phyloP scores from a whole-genome alignment of 2,329 filamentous ascomycete species.

The Metarhizium sp. region DNA sequence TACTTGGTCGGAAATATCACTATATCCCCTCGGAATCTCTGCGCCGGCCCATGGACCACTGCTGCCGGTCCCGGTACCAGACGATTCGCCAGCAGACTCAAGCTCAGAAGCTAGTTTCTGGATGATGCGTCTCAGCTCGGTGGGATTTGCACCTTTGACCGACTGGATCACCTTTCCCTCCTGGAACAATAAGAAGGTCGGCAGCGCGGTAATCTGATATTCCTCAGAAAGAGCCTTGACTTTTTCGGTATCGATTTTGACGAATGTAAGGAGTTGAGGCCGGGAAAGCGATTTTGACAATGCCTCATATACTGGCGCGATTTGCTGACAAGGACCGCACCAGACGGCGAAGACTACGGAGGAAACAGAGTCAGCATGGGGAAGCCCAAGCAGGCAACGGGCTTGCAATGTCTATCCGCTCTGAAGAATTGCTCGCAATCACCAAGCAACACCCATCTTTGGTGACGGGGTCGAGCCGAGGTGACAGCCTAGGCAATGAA shows the following conservation, averaged over 20 bases:
- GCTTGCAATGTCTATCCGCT: too few relatives aligned
- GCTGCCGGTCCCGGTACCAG: constrained; percentile 26
- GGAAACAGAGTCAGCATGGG: background rate
- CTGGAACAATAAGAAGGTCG: constrained; percentile 87
- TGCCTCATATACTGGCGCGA: constrained; percentile 74
- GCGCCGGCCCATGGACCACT: constrained; percentile 61
- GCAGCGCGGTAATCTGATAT: constrained; percentile 68
- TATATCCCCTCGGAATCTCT: constrained; percentile 68
- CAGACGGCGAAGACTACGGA: constrained; percentile 73
- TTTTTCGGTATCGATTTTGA: constrained; percentile 75
- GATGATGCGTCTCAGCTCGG: constrained; percentile 60
- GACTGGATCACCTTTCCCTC: constrained; percentile 58
- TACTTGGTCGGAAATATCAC: constrained; percentile 72
- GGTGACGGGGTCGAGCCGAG: constrained; percentile 6
- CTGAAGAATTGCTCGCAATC: too few relatives aligned
- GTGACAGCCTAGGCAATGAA: background rate
- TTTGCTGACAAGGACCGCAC: constrained; percentile 75
- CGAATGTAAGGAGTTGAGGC: constrained; percentile 67
- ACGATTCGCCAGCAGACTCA: constrained; percentile 38
- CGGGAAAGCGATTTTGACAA: constrained; percentile 63
- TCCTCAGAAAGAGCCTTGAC: constrained; percentile 64
- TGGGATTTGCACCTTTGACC: constrained; percentile 64
- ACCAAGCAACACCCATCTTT: background rate
- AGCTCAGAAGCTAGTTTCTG: constrained; percentile 63
- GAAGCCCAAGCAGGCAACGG: background rate